These are phyloP conservation scores for Pseudocercospora pini-densiflorae DNA, from an alignment of 2,329 filamentous ascomycete species.

Conservation along the genomic window DNA sequence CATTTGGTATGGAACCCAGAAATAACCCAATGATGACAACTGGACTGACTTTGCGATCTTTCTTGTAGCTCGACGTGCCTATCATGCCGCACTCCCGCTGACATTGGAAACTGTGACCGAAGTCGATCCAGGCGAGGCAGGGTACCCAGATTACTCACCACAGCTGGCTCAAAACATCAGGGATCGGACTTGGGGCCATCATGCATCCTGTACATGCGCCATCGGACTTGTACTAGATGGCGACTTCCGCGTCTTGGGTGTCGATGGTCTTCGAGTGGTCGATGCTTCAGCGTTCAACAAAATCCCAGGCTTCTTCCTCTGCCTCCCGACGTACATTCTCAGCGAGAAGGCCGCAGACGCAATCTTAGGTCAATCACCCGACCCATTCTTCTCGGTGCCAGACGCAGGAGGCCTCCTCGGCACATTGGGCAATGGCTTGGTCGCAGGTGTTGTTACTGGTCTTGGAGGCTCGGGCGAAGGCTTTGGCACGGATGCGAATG, in stretches of 20 bases:
- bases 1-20: conserved; percentile 40
- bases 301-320: conserved; percentile 60
- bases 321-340: conserved; percentile 59
- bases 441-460: neutral
- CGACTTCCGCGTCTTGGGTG: conserved; percentile 61
- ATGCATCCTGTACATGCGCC: conserved; percentile 59
- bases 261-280: conserved; percentile 62
- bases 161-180: conserved; percentile 54
- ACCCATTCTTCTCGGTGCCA: neutral
- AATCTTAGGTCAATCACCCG: conserved; percentile 42
- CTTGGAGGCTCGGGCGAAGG: neutral
- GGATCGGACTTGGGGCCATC: conserved; percentile 61
- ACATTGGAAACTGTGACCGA: conserved; percentile 48
- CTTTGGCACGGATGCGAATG: neutral
- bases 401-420: neutral
- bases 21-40: neutral
- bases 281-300: conserved; percentile 64
- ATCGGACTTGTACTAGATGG: conserved; percentile 63
- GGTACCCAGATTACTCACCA: neutral
- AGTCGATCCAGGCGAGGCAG: conserved; percentile 44
- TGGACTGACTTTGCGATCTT: neutral
- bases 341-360: conserved; percentile 66
- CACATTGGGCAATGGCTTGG: neutral
- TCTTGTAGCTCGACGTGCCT: conserved; percentile 42
- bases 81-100: conserved; percentile 45